phyloP scores from a whole-genome alignment of 495 filamentous ascomycete genomes.

The Neurospora intermedia region DNA sequence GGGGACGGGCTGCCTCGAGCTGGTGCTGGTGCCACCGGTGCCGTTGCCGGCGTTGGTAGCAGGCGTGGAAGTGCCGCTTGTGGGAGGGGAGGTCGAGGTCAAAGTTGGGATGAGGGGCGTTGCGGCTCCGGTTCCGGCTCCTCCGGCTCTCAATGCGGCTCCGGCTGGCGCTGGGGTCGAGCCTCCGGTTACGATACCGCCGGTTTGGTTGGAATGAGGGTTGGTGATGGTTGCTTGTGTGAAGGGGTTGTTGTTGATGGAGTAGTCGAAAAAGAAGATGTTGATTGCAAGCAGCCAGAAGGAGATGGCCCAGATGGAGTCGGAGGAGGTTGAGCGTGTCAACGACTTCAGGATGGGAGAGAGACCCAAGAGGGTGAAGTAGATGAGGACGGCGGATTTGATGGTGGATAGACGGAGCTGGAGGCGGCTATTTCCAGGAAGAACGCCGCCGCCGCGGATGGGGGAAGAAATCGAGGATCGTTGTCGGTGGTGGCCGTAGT shows the following conservation, averaged over 20 bases:
- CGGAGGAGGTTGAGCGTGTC: slow-evolving; percentile 76
- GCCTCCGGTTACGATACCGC: slow-evolving; percentile 13
- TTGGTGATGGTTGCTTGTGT: background rate
- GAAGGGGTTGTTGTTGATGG: slow-evolving; percentile 17
- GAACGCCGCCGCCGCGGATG: background rate
- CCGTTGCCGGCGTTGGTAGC: background rate
- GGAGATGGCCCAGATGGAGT: slow-evolving; percentile 95
- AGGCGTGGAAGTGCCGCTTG: background rate
- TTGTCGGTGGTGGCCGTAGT: background rate
- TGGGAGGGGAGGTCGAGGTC: background rate
- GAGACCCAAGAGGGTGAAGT: slow-evolving; percentile 78
- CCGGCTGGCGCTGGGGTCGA: background rate
- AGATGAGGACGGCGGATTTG: slow-evolving; percentile 91
- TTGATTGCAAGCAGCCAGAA: slow-evolving; percentile 90
- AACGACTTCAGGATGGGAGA: slow-evolving; percentile 92
- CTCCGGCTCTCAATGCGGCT: background rate
- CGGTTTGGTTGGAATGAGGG: background rate
- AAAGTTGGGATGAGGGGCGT: background rate
- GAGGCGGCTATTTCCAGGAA: slow-evolving; percentile 17
- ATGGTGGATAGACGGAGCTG: slow-evolving; percentile 37
- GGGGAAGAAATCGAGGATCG: slow-evolving; percentile 2
- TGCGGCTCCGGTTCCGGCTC: background rate
- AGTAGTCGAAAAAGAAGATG: slow-evolving; percentile 95
- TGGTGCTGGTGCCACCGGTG: background rate
- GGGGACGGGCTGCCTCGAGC: background rate